phyloP scores from a whole-genome alignment of 257 asterid genomes.

The Apocynum venetum region DNA sequence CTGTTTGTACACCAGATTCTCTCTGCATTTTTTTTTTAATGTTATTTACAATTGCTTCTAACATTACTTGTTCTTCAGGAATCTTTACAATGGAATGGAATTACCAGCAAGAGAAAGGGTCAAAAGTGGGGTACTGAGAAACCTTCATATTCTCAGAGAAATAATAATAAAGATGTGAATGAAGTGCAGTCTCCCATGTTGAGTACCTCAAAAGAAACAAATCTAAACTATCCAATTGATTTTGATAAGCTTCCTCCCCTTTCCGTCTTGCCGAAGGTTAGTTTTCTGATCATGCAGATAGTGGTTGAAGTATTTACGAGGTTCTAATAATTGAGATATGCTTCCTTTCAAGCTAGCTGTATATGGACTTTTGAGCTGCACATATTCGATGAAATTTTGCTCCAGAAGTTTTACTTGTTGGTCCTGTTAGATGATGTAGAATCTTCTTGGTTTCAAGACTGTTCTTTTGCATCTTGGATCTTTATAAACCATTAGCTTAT shows the following conservation, averaged over 20 bases:
- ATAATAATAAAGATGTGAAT: constrained; percentile 31
- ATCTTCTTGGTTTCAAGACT: not conserved
- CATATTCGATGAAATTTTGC: not conserved
- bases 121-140: constrained; percentile 87
- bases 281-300: constrained; percentile 6
- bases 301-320: not conserved
- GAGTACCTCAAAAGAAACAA: constrained; percentile 32
- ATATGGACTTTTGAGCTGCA: not conserved
- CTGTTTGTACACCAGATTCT: not conserved
- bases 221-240: constrained; percentile 33
- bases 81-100: constrained; percentile 73
- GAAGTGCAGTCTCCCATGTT: constrained; percentile 31
- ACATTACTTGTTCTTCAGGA: constrained; percentile 36
- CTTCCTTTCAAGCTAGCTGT: not conserved
- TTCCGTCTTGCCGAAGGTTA: constrained; percentile 63
- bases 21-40: not conserved
- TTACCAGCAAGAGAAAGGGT: constrained; percentile 86
- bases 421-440: not conserved
- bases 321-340: not conserved
- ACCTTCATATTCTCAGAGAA: constrained; percentile 39
- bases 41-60: not conserved
- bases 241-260: constrained; percentile 75
- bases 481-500: not conserved
- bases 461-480: not conserved
- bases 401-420: constrained; percentile 1